phyloP scores from a whole-genome alignment of 129 eudicot genomes.

The Helichrysum umbraculigerum region DNA sequence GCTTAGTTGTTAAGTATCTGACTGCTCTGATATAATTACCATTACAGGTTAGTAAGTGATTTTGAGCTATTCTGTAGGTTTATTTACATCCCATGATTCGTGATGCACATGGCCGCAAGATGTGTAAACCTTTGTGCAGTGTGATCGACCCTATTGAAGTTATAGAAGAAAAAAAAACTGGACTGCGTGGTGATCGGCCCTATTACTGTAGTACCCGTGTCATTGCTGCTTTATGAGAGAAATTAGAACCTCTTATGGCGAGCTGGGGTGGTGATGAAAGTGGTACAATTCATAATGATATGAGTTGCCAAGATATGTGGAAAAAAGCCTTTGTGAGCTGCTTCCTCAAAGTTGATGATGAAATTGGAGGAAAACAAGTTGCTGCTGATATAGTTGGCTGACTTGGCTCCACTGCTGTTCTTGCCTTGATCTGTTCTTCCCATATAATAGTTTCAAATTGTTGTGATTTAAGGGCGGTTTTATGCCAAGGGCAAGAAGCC shows the following conservation, averaged over 20 bases:
- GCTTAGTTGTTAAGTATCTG: background rate
- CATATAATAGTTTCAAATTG: slow-evolving; percentile 60
- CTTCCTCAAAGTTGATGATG: slow-evolving; percentile 58
- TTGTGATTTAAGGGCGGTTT: slow-evolving; percentile 62
- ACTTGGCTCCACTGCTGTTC: slow-evolving; percentile 50
- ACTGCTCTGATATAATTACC: background rate
- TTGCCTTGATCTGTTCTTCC: slow-evolving; percentile 54
- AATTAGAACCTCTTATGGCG: slow-evolving; percentile 44
- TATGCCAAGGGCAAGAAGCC: slow-evolving; percentile 63
- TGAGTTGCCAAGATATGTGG: slow-evolving; percentile 51
- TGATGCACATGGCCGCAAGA: slow-evolving; percentile 97
- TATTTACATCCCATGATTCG: slow-evolving; percentile 97
- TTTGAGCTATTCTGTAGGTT: slow-evolving; percentile 43
- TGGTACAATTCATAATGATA: slow-evolving; percentile 25
- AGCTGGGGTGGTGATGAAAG: slow-evolving; percentile 33
- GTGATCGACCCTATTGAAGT: slow-evolving; percentile 95
- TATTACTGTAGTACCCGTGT: too few relatives aligned
- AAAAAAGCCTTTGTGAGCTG: slow-evolving; percentile 45
- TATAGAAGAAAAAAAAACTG: slow-evolving; percentile 61
- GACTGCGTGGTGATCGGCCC: slow-evolving; percentile 23
- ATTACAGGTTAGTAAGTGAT: background rate
- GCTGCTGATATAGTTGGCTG: slow-evolving; percentile 61
- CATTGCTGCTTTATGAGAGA: slow-evolving; percentile 38
- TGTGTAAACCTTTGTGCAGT: slow-evolving; percentile 93
- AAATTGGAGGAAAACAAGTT: slow-evolving; percentile 46